Evolutionary conservation across 306 rosid species (phyloP).

Genomic region (Casuarina equisetifolia): DNA sequence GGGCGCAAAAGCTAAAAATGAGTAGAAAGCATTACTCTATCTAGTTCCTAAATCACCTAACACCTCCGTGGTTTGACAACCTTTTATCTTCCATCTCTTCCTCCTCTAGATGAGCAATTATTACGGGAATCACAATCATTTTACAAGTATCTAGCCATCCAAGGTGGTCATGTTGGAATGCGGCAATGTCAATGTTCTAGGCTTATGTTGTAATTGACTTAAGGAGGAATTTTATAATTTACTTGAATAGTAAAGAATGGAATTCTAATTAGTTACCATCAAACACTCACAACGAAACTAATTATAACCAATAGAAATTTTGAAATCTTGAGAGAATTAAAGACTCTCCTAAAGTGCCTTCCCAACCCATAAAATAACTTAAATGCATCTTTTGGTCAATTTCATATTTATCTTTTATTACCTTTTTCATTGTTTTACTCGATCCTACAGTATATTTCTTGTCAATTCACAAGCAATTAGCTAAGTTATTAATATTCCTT

Average conservation of each 20-base stretch:
- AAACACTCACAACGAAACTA: background rate
- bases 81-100: background rate
- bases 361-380: background rate
- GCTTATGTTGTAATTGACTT: background rate
- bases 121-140: no score
- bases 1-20: background rate
- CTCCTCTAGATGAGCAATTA: background rate
- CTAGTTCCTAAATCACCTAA: background rate
- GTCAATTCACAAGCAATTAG: background rate
- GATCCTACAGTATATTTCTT: background rate
- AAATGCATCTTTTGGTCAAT: no score
- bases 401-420: background rate
- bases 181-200: background rate
- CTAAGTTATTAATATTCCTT: background rate
- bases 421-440: background rate
- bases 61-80: background rate
- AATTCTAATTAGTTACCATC: background rate
- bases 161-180: background rate
- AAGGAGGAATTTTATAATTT: background rate
- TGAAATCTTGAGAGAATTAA: background rate
- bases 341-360: background rate
- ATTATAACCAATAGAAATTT: background rate
- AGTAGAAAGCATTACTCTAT: background rate
- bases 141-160: slow-evolving; percentile 2
- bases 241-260: background rate